Percentiles rank a stretch among this genome's conserved stretches.
These are phyloP conservation scores for Ziziphus jujuba DNA, from an alignment of 306 rosid genomes.

Conservation along the genomic window DNA sequence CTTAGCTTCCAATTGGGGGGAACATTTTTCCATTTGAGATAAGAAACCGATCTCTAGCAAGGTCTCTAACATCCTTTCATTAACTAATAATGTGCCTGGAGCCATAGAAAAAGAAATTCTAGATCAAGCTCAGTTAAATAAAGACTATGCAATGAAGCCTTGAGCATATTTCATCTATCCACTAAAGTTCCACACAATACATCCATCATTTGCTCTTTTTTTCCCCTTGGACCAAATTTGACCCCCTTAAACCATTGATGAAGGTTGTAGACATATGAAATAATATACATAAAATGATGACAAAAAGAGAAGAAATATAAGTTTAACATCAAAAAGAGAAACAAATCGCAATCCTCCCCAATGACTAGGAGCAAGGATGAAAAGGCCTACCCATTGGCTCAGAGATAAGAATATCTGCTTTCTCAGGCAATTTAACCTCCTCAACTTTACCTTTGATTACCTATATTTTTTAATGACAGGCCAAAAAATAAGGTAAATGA, in stretches of 20 bases:
- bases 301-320: not conserved
- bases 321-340: not conserved
- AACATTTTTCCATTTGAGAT: conserved; percentile 83
- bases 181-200: conserved; percentile 5
- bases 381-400: conserved; percentile 91
- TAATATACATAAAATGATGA: not conserved
- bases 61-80: conserved; percentile 96
- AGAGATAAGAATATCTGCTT: conserved; percentile 91
- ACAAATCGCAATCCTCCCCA: no score
- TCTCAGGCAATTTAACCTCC: conserved; percentile 88
- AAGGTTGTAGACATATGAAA: conserved; percentile 9
- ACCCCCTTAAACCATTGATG: not conserved
- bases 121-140: conserved; percentile 5
- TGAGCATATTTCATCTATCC: conserved; percentile 3
- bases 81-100: conserved; percentile 79
- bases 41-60: conserved; percentile 95
- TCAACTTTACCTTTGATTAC: conserved; percentile 93
- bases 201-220: not conserved
- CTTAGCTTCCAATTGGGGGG: conserved; percentile 85
- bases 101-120: conserved; percentile 16
- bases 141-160: not conserved
- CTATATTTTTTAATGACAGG: conserved; percentile 38
- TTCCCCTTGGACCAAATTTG: conserved; percentile 6
- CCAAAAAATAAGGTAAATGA: not conserved
- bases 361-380: not conserved